Evolutionary conservation across 1,284 basidiomycete species (phyloP).

Genomic region (Boletus putidus): DNA sequence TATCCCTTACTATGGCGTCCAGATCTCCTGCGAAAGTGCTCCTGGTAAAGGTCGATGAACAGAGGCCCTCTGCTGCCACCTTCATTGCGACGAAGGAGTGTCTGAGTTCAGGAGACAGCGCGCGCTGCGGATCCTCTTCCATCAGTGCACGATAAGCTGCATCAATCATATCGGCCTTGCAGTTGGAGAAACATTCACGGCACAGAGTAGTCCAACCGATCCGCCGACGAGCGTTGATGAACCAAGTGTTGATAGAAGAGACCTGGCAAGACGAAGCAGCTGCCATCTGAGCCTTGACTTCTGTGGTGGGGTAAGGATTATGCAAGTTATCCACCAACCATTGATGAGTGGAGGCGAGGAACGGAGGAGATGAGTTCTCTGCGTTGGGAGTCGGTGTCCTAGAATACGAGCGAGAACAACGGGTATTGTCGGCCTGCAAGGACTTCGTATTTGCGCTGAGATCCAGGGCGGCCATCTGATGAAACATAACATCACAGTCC

Average conservation of each 20-base stretch:
- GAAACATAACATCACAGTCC: conserved; percentile 18
- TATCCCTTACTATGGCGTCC: conserved; percentile 31
- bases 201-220: conserved; percentile 54
- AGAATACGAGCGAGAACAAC: not conserved
- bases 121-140: conserved; percentile 30
- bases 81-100: conserved; percentile 42
- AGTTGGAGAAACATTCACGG: conserved; percentile 41
- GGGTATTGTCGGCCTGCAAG: not conserved
- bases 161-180: conserved; percentile 41
- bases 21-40: conserved; percentile 34
- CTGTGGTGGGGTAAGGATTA: conserved; percentile 51
- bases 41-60: conserved; percentile 31
- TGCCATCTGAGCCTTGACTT: conserved; percentile 22
- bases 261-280: conserved; percentile 5
- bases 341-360: not conserved
- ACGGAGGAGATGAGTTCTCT: not conserved
- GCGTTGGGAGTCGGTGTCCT: no score
- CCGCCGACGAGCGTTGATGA: conserved; percentile 46
- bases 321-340: conserved; percentile 49
- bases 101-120: conserved; percentile 30
- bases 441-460: not conserved
- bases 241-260: conserved; percentile 48
- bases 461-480: conserved; percentile 2
- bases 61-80: conserved; percentile 37
- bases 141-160: conserved; percentile 45